These are phyloP conservation scores for Alternaria ventricosa DNA, from an alignment of 2,329 filamentous ascomycete genomes.

Conservation along the genomic window DNA sequence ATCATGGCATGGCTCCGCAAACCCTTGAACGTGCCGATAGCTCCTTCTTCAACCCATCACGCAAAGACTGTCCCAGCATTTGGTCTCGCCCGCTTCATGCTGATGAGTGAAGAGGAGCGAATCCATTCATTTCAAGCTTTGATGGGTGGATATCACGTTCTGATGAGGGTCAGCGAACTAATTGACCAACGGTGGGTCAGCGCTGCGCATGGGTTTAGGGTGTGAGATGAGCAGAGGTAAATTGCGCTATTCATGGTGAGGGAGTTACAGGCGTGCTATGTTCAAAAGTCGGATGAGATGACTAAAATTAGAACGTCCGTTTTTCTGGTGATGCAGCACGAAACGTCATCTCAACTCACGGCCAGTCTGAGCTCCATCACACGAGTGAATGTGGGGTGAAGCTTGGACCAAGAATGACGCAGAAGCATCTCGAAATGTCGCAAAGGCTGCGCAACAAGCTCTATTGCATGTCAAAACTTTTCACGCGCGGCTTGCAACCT, in stretches of 20 bases:
- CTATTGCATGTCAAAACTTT: not conserved
- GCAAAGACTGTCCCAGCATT: slow-evolving; percentile 16
- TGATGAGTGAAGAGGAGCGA: slow-evolving; percentile 62
- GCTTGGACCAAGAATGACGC: slow-evolving; percentile 29
- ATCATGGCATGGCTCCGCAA: slow-evolving; percentile 56
- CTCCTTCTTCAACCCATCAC: not conserved
- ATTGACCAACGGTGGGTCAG: slow-evolving; percentile 61
- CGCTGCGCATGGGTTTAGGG: slow-evolving; percentile 42
- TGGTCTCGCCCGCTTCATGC: slow-evolving; percentile 63
- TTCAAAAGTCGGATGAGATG: not conserved
- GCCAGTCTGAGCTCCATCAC: not conserved
- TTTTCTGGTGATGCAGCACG: not conserved
- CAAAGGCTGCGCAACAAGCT: slow-evolving; percentile 15
- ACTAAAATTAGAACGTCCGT: not conserved
- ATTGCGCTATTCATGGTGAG: not conserved
- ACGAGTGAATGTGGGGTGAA: slow-evolving; percentile 8
- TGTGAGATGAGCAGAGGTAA: slow-evolving; percentile 8
- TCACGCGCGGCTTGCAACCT: slow-evolving; percentile 1
- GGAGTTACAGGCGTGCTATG: not conserved
- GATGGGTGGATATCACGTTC: slow-evolving; percentile 61
- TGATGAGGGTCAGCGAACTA: slow-evolving; percentile 59
- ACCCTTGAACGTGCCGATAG: slow-evolving; percentile 15
- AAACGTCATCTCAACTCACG: not conserved
- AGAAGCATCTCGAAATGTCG: slow-evolving; percentile 27
- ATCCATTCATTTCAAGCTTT: slow-evolving; percentile 57